Conservation (phyloP, 2,329 filamentous ascomycete species). For the Myotisia sp. region DNA sequence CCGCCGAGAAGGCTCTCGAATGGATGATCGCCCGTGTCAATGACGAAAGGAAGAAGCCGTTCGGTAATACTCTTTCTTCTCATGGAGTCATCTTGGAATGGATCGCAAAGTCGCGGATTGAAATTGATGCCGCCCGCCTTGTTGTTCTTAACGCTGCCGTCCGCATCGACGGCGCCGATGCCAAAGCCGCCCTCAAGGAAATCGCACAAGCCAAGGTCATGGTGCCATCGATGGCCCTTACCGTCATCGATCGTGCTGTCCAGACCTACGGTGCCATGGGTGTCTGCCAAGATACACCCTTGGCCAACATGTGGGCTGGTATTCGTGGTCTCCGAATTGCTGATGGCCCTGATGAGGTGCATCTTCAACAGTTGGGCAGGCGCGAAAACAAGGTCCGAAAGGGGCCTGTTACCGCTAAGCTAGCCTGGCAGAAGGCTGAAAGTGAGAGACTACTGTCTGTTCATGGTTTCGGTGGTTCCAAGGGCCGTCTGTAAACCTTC, state of each 20-base stretch:
- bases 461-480: conserved; percentile 21
- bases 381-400: conserved; percentile 40
- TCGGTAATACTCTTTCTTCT: conserved; percentile 71
- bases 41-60: conserved; percentile 78
- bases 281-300: conserved; percentile 83
- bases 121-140: conserved; percentile 83
- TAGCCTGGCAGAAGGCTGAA: conserved; percentile 30
- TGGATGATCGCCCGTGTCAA: conserved; percentile 93
- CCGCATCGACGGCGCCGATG: conserved; percentile 78
- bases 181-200: conserved; percentile 80
- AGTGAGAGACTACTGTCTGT: conserved; percentile 25
- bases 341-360: conserved; percentile 94
- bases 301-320: conserved; percentile 68
- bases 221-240: conserved; percentile 65
- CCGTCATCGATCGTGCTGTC: conserved; percentile 84
- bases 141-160: conserved; percentile 88
- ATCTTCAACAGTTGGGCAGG: conserved; percentile 47
- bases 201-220: conserved; percentile 94
- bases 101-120: conserved; percentile 80
- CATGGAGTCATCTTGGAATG: conserved; percentile 94
- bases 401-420: conserved; percentile 29
- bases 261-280: conserved; percentile 86
- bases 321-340: conserved; percentile 73
- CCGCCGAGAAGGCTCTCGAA: conserved; percentile 79
- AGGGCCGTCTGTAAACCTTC: conserved; percentile 10